phyloP scores from a whole-genome alignment of 2,329 filamentous ascomycete genomes.

The Sclerotinia borealis region DNA sequence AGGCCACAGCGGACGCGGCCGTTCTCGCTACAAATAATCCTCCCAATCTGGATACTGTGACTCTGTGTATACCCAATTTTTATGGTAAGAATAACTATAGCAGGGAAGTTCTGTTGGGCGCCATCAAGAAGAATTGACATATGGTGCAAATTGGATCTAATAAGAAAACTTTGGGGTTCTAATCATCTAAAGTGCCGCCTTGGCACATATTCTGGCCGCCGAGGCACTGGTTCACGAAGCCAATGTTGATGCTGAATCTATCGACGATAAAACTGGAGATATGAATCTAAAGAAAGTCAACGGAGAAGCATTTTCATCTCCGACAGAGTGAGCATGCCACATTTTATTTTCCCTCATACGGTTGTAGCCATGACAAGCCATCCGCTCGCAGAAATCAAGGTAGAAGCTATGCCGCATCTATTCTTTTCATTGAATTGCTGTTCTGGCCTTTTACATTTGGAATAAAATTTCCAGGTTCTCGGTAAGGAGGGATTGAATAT shows the following conservation, averaged over 20 bases:
- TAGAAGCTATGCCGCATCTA: neutral
- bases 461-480: neutral
- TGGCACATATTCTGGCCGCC: slow-evolving; percentile 44
- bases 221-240: slow-evolving; percentile 8
- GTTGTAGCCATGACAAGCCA: neutral
- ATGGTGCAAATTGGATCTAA: slow-evolving; percentile 46
- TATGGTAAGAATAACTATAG: slow-evolving; percentile 31
- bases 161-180: slow-evolving; percentile 47
- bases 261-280: neutral
- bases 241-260: neutral
- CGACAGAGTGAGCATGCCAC: slow-evolving; percentile 30
- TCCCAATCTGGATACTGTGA: slow-evolving; percentile 24
- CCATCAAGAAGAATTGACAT: slow-evolving; percentile 36
- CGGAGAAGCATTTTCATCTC: slow-evolving; percentile 35
- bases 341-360: slow-evolving; percentile 25
- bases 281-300: slow-evolving; percentile 1
- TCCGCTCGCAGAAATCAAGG: neutral
- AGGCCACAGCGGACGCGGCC: slow-evolving; percentile 31
- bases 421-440: neutral
- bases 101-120: slow-evolving; percentile 1
- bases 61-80: slow-evolving; percentile 29
- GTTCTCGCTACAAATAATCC: slow-evolving; percentile 31
- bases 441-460: neutral
- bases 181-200: slow-evolving; percentile 45
- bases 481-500: slow-evolving; percentile 4